Conservation (phyloP, 2,329 filamentous ascomycete genomes). For the Botrytis aclada region DNA sequence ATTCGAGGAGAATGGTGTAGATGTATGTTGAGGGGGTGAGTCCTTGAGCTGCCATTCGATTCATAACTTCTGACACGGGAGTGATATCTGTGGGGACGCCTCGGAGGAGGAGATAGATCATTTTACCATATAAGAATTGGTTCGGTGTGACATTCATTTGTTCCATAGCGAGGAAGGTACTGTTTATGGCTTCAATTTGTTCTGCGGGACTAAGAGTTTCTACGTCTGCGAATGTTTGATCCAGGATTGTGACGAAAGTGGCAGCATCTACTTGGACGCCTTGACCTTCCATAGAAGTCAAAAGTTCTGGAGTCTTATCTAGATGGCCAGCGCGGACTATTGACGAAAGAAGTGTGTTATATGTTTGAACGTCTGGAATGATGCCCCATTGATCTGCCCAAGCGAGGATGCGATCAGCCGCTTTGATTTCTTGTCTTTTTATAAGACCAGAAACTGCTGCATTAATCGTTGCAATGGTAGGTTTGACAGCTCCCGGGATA, state of each 20-base stretch:
- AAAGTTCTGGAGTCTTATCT: constrained; percentile 50
- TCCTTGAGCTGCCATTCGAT: constrained; percentile 55
- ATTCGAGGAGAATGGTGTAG: constrained; percentile 69
- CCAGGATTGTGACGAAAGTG: constrained; percentile 72
- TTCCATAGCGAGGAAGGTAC: constrained; percentile 57
- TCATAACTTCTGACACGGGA: constrained; percentile 59
- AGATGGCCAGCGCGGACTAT: constrained; percentile 50
- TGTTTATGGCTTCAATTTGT: constrained; percentile 51
- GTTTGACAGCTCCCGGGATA: constrained; percentile 48
- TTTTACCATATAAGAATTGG: constrained; percentile 62
- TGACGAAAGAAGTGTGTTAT: constrained; percentile 66
- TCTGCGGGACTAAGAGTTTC: constrained; percentile 44
- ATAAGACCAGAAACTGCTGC: constrained; percentile 64
- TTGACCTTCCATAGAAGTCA: constrained; percentile 56
- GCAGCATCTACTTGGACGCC: constrained; percentile 59
- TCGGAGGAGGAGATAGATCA: constrained; percentile 61
- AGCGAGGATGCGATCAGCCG: constrained; percentile 52
- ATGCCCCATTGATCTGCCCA: constrained; percentile 46
- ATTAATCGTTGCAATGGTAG: constrained; percentile 65
- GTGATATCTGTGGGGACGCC: constrained; percentile 36
- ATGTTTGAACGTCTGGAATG: constrained; percentile 49
- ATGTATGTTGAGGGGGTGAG: constrained; percentile 60
- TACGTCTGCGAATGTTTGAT: constrained; percentile 50
- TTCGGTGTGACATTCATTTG: constrained; percentile 56
- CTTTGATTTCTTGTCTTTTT: constrained; percentile 44